Evolutionary conservation across 352 stramenopile genomes (phyloP).

Genomic region (Pythium grandisporangium): DNA sequence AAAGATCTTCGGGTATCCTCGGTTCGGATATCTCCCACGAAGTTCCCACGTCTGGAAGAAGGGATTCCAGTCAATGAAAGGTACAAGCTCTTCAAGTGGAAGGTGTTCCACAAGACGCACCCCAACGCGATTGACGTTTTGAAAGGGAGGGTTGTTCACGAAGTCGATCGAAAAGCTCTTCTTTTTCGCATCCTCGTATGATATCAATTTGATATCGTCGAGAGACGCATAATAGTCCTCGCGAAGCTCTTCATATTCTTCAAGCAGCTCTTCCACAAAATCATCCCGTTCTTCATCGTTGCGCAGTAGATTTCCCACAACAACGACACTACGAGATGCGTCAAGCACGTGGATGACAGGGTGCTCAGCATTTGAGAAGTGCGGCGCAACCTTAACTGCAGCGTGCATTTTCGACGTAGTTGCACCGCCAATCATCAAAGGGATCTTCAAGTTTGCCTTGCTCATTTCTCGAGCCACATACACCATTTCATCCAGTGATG

Average conservation of each 20-base stretch:
- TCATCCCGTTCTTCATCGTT: conserved; percentile 85
- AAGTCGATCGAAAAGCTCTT: conserved; percentile 91
- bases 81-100: conserved; percentile 83
- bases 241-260: conserved; percentile 90
- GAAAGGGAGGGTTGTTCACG: conserved; percentile 66
- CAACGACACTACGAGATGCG: conserved; percentile 93
- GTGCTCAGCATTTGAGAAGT: conserved; percentile 93
- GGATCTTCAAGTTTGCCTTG: conserved; percentile 90
- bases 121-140: conserved; percentile 79
- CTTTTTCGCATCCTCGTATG: conserved; percentile 32
- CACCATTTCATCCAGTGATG: conserved; percentile 98
- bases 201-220: conserved; percentile 59
- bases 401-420: conserved; percentile 98
- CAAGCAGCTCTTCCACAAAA: conserved; percentile 91
- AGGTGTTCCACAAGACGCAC: conserved; percentile 85
- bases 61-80: conserved; percentile 99
- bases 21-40: conserved; percentile 95
- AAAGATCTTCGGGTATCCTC: conserved; percentile 98
- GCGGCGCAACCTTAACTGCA: conserved; percentile 95
- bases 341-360: conserved; percentile 98
- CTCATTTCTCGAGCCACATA: conserved; percentile 94
- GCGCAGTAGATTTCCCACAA: conserved; percentile 90
- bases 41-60: conserved; percentile 99
- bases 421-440: conserved; percentile 95
- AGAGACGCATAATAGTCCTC: conserved; percentile 82